Base-by-base conservation (phyloP, 2,329 filamentous ascomycete genomes). In the Madurella mycetomatis region DNA sequence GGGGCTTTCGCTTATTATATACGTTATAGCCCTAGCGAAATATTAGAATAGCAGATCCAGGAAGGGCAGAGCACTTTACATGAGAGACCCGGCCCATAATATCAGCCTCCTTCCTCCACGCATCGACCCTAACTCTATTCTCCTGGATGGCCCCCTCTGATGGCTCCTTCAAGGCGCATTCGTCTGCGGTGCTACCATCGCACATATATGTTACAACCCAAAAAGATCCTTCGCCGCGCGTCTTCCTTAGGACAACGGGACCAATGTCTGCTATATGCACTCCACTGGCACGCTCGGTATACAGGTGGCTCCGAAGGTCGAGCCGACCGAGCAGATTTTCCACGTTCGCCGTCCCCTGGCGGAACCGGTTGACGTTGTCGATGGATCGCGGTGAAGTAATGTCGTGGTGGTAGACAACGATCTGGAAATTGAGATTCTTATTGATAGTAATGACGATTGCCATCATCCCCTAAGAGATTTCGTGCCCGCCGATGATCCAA, bases 131-230 rank as follows among this genome's bases (percentile, higher is more conserved):
- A 15, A 46, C 41, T 15, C 34, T 41, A 34, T 31, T 7, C 34
- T 31, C 12, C 34, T 18, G 32, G 11, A 51, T 31, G 13, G 49
- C 49, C 34, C 13, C 2, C 18, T 31, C 15, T 17, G 49, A 46
- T 15, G 49, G 49, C 42, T 46, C 9, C 42, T 51, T 51, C 1
- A 51, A 15, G 49, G 42, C 34, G 18, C 9, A 46, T 39, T 46
- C 49, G 13, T 34, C 42, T 51, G 13, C 49, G 19, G 49, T 51
- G 34, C 49, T 51, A 15, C 46, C 49, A 41, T 51, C 18, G 41
- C 49, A 51, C 13, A 46, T 9, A 32, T 46, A 32, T 9, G 32
- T 46, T 12, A 51, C 49, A 32, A 51, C 34, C 18, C 49, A 34
- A 41, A 46, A 51, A 1, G 13, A 11, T 30, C 49, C 49, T 41